Base-by-base conservation (phyloP, 2,329 filamentous ascomycete species). In the Neoscytalidium dimidiatum region DNA sequence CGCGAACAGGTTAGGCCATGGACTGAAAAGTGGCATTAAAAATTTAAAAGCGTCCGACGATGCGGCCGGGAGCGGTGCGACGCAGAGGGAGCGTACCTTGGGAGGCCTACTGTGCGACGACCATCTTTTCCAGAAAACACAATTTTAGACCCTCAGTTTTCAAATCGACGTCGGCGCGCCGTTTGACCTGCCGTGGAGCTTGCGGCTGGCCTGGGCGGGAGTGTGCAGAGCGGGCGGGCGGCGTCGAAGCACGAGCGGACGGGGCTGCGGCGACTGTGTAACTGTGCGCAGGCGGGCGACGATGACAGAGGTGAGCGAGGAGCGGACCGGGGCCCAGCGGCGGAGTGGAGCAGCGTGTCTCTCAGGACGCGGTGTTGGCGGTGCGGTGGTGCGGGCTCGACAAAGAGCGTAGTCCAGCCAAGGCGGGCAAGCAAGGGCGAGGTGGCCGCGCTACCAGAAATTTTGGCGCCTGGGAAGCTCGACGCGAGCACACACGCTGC, bases 191-290 rank as follows among this genome's bases (percentile, higher is more conserved):
- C 44, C 57, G 29, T 48, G 44, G 43, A 49, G 57, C 57, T 61
- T 28, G 21, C 28, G 43, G 35, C 35, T 58, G 53, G 53, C 53
- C 33, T 52, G 35, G 62, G 51, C 62, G 62, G 62, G n/a, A 44
- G 41, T 43, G 43, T 56, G 62, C 62, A 64, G 62, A 44, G 51
- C 51, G 62, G 62, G 53, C 53, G 41, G 38, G 51, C 49, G 49
- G 44, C 51, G 62, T 64, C 51, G 51, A 64, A 35, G 51, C 62
- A 64, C 62, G 62, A 64, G 62, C 49, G 35, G 62, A 64, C 17
- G 43, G 62, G 49, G 62, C 62, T 64, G 41, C 17, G 62, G 51
- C 49, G 38, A 38, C 41, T 57, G 62, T 64, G 62, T 57, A 64
- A 64, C 62, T 21, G 62, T 28, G 29, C n/a, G 61, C 49, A 19